phyloP scores from a whole-genome alignment of 2,329 filamentous ascomycete genomes.

The Trichophyton verrucosum region DNA sequence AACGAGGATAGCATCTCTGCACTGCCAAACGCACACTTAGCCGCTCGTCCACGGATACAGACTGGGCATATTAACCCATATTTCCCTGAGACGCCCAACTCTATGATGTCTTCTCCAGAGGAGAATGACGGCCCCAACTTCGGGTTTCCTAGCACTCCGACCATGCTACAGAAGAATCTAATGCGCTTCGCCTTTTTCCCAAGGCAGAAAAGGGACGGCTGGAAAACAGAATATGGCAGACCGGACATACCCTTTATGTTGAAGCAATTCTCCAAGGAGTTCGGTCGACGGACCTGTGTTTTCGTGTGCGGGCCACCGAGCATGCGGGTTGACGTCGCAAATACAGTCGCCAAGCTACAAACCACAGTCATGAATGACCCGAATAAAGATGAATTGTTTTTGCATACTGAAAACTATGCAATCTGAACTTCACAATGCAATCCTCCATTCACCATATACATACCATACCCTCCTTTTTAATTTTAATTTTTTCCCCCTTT shows the following conservation, averaged over 20 bases:
- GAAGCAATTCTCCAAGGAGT: slow-evolving; percentile 65
- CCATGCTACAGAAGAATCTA: slow-evolving; percentile 74
- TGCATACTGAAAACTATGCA: slow-evolving; percentile 93
- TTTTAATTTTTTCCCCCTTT: background rate
- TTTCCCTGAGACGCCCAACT: slow-evolving; percentile 13
- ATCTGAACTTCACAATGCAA: slow-evolving; percentile 43
- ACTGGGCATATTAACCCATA: slow-evolving; percentile 12
- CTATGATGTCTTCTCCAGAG: slow-evolving; percentile 4
- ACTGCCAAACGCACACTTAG: slow-evolving; percentile 47
- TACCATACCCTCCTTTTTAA: background rate
- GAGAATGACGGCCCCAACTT: slow-evolving; percentile 45
- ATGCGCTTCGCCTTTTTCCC: slow-evolving; percentile 81
- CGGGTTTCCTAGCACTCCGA: slow-evolving; percentile 72
- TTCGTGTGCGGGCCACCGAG: slow-evolving; percentile 83
- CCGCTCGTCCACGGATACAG: slow-evolving; percentile 13
- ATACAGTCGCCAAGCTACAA: slow-evolving; percentile 71
- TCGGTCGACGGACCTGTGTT: slow-evolving; percentile 71
- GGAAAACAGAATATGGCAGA: slow-evolving; percentile 84
- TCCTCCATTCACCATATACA: background rate
- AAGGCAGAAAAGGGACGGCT: slow-evolving; percentile 50
- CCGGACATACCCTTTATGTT: slow-evolving; percentile 82
- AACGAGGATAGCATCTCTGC: slow-evolving; percentile 76
- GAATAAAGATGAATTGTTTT: slow-evolving; percentile 73
- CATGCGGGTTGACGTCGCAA: slow-evolving; percentile 82
- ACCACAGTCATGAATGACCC: slow-evolving; percentile 68